Evolutionary conservation across 805 yeast species (phyloP), one percentile per base, ranked within the genome.

Genomic region (Candida incommunis): DNA sequence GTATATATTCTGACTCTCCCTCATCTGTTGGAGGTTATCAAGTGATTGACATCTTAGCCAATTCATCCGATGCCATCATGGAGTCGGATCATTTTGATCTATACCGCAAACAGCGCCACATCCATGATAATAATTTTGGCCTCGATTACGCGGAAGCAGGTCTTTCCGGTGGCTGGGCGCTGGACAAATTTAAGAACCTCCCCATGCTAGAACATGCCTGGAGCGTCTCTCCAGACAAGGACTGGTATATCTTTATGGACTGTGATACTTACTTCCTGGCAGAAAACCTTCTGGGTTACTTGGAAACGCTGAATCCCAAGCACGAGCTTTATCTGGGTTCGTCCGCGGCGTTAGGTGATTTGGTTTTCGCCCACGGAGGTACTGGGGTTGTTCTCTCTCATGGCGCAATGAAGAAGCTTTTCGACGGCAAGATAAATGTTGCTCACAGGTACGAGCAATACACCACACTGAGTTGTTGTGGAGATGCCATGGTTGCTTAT

Each of bases 281-380:
- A 47, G 59, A 55, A 26, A 61, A 55, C 40, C 41, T 65, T 40
- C 48, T 54, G 22, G 44, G 43, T 7, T 51, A 48, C 41, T 48
- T 64, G 7, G 23, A 42, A 15, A 43, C 49, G 3, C 41, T 50
- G 26, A 52, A 62, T 42, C 60, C 59, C 16, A 48, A 51, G 18
- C 52, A 61, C 23, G 48, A 53, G 18, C 43, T 50, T 23, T 65
- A 63, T 45, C 46, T 62, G 27, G 69, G 68, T 1, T 45, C 55
- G 1, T 54, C 54, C 1, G 61, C 62, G 21, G 27, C 43, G 41
- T 9, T 48, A 31, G 49, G 45, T 4, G 51, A 45, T 40, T 45
- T 47, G 22, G 35, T 46, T 26, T 65, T 63, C 48, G 67, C 65
- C 13, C 66, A 64, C 45, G 69, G 69, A n/a, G 69, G 67, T 4